Conservation (phyloP, 2,329 filamentous ascomycete species). For the Penicillium freii region DNA sequence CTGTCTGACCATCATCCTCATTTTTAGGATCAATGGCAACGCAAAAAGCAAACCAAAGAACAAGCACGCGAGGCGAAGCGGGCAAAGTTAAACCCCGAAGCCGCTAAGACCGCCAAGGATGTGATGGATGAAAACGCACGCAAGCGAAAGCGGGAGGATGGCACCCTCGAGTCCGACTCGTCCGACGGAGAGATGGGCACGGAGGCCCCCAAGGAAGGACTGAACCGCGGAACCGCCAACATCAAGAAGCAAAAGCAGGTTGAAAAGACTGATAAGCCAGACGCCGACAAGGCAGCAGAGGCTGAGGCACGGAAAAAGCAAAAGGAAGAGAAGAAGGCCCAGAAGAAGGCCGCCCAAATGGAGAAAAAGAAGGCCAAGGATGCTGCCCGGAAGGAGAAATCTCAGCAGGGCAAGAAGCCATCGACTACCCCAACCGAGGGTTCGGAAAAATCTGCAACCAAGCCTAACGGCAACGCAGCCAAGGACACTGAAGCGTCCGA, state of each 20-base stretch:
- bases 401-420: conserved; percentile 28
- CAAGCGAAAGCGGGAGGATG: conserved; percentile 74
- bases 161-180: conserved; percentile 50
- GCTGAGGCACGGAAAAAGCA: conserved; percentile 38
- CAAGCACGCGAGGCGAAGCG: conserved; percentile 77
- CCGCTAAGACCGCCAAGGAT: conserved; percentile 87
- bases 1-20: conserved; percentile 16
- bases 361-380: conserved; percentile 50
- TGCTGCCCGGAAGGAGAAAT: conserved; percentile 35
- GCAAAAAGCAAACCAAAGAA: conserved; percentile 93
- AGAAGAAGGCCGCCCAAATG: conserved; percentile 52
- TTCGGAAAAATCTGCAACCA: conserved; percentile 23
- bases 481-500: conserved; percentile 22
- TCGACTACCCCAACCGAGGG: conserved; percentile 17
- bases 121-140: conserved; percentile 80
- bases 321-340: conserved; percentile 41
- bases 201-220: conserved; percentile 60
- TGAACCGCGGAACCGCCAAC: conserved; percentile 50
- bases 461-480: conserved; percentile 15
- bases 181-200: conserved; percentile 47
- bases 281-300: conserved; percentile 30
- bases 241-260: conserved; percentile 57
- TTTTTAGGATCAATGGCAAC: conserved; percentile 81
- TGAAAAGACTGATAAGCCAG: conserved; percentile 25
- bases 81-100: conserved; percentile 88